These are phyloP conservation scores for Loxodes magnus DNA, from an alignment of 73 alveolate species.

Conservation along the genomic window DNA sequence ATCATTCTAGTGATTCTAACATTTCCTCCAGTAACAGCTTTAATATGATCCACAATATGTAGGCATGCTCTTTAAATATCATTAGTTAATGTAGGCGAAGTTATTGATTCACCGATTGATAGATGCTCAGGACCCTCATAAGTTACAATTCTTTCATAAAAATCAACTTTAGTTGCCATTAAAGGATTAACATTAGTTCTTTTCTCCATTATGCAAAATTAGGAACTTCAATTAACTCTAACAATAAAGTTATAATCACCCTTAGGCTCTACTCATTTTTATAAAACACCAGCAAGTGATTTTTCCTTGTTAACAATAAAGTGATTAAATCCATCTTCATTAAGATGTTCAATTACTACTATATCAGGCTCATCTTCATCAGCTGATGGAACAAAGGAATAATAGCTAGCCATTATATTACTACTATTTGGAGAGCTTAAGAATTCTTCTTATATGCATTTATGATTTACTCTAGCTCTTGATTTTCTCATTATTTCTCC, in stretches of 20 bases:
- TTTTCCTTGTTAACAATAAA: conserved; percentile 54
- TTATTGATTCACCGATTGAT: conserved; percentile 47
- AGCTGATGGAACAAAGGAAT: neutral
- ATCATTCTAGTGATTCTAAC: conserved; percentile 65
- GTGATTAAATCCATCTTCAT: conserved; percentile 36
- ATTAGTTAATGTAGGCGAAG: conserved; percentile 69
- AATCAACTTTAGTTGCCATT: conserved; percentile 38
- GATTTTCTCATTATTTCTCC: conserved; percentile 68
- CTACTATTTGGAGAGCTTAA: too few relatives aligned
- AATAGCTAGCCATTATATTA: neutral
- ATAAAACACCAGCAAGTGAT: conserved; percentile 51
- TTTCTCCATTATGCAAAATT: conserved; percentile 55
- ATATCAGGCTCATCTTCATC: conserved; percentile 8
- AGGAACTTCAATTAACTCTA: conserved; percentile 69
- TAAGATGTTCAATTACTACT: conserved; percentile 60
- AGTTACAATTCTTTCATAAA: conserved; percentile 56
- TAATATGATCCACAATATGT: conserved; percentile 56
- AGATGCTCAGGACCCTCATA: conserved; percentile 76
- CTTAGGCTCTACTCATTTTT: conserved; percentile 67
- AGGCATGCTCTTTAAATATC: conserved; percentile 60
- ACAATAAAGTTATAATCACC: conserved; percentile 48
- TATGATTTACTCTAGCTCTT: conserved; percentile 48
- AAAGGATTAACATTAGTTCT: conserved; percentile 53
- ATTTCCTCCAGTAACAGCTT: conserved; percentile 65
- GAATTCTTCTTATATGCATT: conserved; percentile 55